Base-by-base conservation (phyloP, 2,329 filamentous ascomycete genomes). In the Orbilia oligospora region DNA sequence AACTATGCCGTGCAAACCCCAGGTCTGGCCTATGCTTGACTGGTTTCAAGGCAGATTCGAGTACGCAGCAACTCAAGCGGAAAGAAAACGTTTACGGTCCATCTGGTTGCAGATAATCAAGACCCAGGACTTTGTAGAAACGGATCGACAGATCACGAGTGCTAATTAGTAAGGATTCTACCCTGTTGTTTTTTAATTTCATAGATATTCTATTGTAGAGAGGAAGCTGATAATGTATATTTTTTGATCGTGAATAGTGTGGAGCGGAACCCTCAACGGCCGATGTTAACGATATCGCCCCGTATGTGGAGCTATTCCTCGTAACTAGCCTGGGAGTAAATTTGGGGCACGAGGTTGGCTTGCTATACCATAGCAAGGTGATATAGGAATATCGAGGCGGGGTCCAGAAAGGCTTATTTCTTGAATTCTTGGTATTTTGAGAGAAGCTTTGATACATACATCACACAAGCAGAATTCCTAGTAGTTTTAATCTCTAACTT, bases 11-110 rank as follows among this genome's bases (percentile, higher is more conserved):
- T 77, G 73, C 67, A 71, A 77, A 38, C 73, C 73, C 5, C 67
- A 71, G 24, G 73, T 44, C 14, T 77, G 73, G 73, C 73, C 73
- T 22, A 46, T 67, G 67, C 67, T 71, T 30, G 67, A 67, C 65
- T 77, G 67, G 67, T 77, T 77, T 61, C 67, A 71, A 51, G 61
- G 61, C 9, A 77, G 63, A 64, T 71, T 77, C 58, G 67, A 77
- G 22, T 30, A 58, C 20, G 73, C 73, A 5, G 72, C 66, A 33
- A 68, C 36, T 5, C 51, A 61, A 27, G 41, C 36, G 8, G 58
- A 77, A 68, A 65, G 41, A 36, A 46, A 67, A 30, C 55, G 61
- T 9, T 36, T 77, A 18, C 67, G 61, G 2, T 61, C 68, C 10
- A 63, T 68, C n/a, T 71, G 66, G 73, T 22, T 77, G 18, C 73